Evolutionary conservation across 1,284 basidiomycete genomes (phyloP).

Genomic region (Tilletia caries): DNA sequence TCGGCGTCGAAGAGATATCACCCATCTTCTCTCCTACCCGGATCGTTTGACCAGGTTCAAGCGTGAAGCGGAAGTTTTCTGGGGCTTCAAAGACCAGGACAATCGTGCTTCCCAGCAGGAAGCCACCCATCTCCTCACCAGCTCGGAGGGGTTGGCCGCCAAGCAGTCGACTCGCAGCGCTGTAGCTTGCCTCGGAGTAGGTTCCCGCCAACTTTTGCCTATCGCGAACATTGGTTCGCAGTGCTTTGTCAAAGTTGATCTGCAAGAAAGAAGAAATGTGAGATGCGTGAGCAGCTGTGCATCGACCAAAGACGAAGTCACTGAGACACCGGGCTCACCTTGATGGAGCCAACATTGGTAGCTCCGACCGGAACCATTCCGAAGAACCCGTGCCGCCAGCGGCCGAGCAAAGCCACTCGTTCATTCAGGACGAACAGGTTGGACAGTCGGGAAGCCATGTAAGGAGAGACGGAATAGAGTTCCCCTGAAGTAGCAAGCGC

Average conservation of each 20-base stretch:
- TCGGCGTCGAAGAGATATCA: conserved; percentile 27
- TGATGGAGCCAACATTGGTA: conserved; percentile 95
- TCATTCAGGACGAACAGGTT: conserved; percentile 97
- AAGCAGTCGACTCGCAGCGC: conserved; percentile 59
- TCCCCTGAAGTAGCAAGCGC: conserved; percentile 68
- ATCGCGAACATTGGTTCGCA: conserved; percentile 52
- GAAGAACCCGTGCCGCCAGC: conserved; percentile 95
- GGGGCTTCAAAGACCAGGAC: conserved; percentile 97
- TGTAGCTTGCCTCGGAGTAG: conserved; percentile 74
- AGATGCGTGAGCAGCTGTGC: neutral
- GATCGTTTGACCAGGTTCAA: conserved; percentile 79
- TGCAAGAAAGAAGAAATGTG: conserved; percentile 38
- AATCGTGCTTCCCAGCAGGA: conserved; percentile 90
- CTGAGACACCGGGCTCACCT: neutral
- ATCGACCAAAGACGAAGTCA: neutral
- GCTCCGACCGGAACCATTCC: conserved; percentile 96
- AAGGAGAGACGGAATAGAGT: conserved; percentile 93
- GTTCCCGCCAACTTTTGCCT: conserved; percentile 62
- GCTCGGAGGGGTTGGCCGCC: conserved; percentile 80
- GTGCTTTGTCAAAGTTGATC: conserved; percentile 87
- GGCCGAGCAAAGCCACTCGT: conserved; percentile 89
- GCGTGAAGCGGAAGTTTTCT: conserved; percentile 71
- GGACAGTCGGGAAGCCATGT: conserved; percentile 83
- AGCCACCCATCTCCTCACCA: conserved; percentile 96
- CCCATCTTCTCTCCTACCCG: conserved; percentile 73